Base-by-base conservation (phyloP, 371 early-diverging fungal genomes). In the Haplosporangium sp. region DNA sequence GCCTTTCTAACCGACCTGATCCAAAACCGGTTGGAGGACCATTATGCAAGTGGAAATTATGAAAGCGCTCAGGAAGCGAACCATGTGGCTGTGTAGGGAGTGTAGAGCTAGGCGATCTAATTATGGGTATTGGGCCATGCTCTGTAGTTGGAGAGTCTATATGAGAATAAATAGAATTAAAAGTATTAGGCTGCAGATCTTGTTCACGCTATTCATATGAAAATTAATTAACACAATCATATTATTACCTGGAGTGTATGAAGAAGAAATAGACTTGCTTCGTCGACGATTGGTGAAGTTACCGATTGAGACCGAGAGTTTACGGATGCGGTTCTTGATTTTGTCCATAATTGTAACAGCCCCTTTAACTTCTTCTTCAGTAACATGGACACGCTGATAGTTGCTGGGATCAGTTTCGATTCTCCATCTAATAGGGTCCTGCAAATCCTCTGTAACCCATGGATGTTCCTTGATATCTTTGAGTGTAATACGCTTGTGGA, bases 381-480 rank as follows among this genome's bases (percentile, higher is more conserved):
- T 90, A 13, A 93, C 90, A 4, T 86, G 77, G 27, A 92, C 83
- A 0, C 88, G 88, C 15, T 82, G 85, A 42, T 86, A 85, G 20
- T 85, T 77, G 8, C 78, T 63, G 20, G 92, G 90, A 67, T 93
- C 92, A 0, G 91, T 92, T 61, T 89, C 89, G n/a, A 76, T 73
- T 9, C 89, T 85, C 93, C 93, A 94, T 67, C 74, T 74, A 5
- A 74, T 75, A 27, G 92, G 91, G 57, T 90, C 88, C 13, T 78
- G 76, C 57, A 96, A 67, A 71, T 93, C 96, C 19, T 84, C 86
- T 11, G 89, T 89, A 0, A 96, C 93, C 97, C 97, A 98, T 20
- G 95, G 94, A 84, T 97, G 98, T 35, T 77, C 77, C 77, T 94
- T 96, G 60, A 96, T 92, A 81, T 96, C 90, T 45, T 91, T 92